A percentile compares a stretch with the other conserved stretches of the same genome.
Evolutionary conservation across 1,284 basidiomycete genomes (phyloP).

Genomic region (Pseudozyma thailandica): DNA sequence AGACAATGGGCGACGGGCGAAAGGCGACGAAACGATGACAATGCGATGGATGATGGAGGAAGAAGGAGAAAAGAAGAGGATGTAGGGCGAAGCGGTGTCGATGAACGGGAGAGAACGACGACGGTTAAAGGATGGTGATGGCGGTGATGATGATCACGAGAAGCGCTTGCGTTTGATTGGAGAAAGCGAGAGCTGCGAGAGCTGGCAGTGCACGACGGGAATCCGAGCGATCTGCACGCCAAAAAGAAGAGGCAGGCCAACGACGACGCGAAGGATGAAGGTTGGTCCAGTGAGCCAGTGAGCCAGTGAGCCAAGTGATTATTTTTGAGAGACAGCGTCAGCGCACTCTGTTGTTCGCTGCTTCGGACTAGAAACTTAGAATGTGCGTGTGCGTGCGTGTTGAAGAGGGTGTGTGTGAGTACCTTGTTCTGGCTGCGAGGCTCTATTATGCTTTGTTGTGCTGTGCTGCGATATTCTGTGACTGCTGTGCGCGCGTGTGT

Average conservation of each 20-base stretch:
- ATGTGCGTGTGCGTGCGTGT: too few relatives aligned
- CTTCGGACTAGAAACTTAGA: too few relatives aligned
- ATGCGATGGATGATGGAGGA: background rate
- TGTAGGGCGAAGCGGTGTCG: background rate
- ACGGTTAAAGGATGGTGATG: background rate
- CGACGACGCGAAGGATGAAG: conserved; percentile 1
- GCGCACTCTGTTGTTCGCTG: too few relatives aligned
- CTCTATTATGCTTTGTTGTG: too few relatives aligned
- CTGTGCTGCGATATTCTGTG: background rate
- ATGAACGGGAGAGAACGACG: background rate
- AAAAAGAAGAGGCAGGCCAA: background rate
- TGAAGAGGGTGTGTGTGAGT: too few relatives aligned
- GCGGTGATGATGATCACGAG: background rate
- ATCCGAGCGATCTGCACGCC: conserved; percentile 2
- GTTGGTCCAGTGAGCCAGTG: background rate
- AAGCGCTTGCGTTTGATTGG: too few relatives aligned
- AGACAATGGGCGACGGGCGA: background rate
- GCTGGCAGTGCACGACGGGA: conserved; percentile 4
- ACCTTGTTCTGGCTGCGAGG: too few relatives aligned
- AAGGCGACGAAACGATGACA: background rate
- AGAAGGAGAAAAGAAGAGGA: background rate
- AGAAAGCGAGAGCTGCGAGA: background rate
- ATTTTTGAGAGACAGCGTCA: too few relatives aligned
- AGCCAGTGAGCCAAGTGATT: background rate
- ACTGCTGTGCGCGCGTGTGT: background rate